phyloP scores from a whole-genome alignment of 768 basidiomycete species.

The Sporobolomyces pararoseus region DNA sequence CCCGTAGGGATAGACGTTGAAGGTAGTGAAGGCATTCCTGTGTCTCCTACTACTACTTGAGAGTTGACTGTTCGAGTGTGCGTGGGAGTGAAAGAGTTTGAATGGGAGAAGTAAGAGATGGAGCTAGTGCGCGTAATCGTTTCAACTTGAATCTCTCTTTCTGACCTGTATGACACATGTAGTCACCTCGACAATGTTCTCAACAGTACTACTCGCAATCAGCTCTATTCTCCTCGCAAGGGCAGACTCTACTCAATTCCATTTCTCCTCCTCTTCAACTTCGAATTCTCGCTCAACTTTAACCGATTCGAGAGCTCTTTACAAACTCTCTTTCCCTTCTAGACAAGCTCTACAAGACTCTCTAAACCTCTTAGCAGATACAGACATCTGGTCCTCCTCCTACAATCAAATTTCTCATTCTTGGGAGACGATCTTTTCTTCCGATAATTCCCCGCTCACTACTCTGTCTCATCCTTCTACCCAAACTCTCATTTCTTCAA shows the following conservation, averaged over 20 bases:
- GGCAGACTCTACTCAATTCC: background rate
- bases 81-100: background rate
- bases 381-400: background rate
- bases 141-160: no score
- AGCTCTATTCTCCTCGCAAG: no score
- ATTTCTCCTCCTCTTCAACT: background rate
- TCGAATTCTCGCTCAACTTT: no score
- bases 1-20: background rate
- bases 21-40: conserved; percentile 29
- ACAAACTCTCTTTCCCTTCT: conserved; percentile 1
- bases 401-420: background rate
- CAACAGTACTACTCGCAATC: no score
- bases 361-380: background rate
- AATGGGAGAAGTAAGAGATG: no score
- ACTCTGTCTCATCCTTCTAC: no score
- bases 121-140: no score
- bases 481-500: no score
- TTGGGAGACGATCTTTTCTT: no score
- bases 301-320: background rate
- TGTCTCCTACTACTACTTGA: background rate
- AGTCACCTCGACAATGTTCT: no score
- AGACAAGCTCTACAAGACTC: background rate
- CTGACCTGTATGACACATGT: background rate
- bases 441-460: no score
- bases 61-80: background rate